phyloP scores from a whole-genome alignment of 2,329 filamentous ascomycete species.

The Aspergillus fumigatus region DNA sequence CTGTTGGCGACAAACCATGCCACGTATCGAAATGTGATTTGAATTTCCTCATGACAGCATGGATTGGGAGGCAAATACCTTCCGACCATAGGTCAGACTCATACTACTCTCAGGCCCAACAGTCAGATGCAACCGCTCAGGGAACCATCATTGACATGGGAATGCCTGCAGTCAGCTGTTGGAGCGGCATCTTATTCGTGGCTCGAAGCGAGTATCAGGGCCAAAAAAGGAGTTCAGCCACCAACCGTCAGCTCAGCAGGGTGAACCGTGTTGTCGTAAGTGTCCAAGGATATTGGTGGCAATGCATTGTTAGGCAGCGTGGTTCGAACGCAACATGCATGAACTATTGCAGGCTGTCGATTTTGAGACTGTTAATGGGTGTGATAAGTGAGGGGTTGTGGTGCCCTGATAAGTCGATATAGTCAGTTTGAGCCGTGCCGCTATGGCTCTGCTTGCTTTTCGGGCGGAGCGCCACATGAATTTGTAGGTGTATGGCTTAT shows the following conservation, averaged over 20 bases:
- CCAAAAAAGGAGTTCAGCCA: not conserved
- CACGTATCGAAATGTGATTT: not conserved
- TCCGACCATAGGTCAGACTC: not conserved
- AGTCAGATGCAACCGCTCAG: not conserved
- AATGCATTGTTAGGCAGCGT: not conserved
- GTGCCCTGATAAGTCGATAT: not conserved
- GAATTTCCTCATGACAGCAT: not conserved
- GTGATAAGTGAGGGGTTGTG: not conserved
- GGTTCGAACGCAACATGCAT: not conserved
- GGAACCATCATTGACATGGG: not conserved
- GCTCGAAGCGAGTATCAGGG: not conserved
- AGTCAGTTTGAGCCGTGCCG: not conserved
- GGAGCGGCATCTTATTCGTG: not conserved
- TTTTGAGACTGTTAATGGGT: not conserved
- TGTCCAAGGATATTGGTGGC: not conserved
- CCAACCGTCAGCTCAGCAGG: not conserved
- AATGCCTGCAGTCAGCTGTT: not conserved
- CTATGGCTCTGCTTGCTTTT: not conserved
- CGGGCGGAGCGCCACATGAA: not conserved
- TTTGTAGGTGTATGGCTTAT: not conserved
- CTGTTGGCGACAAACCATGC: not conserved
- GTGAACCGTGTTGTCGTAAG: not conserved
- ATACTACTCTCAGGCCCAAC: not conserved
- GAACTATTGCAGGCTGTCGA: not conserved
- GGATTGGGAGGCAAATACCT: not conserved